A percentile compares a stretch with the other conserved stretches of the same genome.
These are phyloP conservation scores for Claviceps spartinae DNA, from an alignment of 2,329 filamentous ascomycete genomes.

Conservation along the genomic window DNA sequence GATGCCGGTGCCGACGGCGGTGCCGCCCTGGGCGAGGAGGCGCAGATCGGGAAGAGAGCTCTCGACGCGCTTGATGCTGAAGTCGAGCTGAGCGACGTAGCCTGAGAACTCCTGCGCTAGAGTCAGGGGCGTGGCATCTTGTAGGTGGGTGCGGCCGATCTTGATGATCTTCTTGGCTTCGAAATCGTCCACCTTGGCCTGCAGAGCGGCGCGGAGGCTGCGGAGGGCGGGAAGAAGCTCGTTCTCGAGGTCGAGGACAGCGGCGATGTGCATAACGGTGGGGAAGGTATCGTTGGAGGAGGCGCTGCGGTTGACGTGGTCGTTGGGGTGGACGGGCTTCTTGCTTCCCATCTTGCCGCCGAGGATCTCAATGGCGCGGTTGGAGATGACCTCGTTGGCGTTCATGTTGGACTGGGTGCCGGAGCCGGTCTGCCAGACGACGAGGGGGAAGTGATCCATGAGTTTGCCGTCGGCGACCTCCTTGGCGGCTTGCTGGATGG, in stretches of 20 bases:
- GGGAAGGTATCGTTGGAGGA: slow-evolving; percentile 99
- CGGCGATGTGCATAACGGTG: slow-evolving; percentile 98
- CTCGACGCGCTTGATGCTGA: slow-evolving; percentile 77
- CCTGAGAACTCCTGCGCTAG: slow-evolving; percentile 96
- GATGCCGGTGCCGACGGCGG: slow-evolving; percentile 90
- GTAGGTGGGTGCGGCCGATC: slow-evolving; percentile 94
- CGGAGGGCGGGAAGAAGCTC: slow-evolving; percentile 70
- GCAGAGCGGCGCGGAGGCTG: slow-evolving; percentile 69
- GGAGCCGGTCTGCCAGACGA: slow-evolving; percentile 98
- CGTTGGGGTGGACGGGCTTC: slow-evolving; percentile 98
- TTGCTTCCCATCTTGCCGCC: slow-evolving; percentile 90
- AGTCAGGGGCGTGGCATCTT: slow-evolving; percentile 91
- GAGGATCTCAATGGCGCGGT: slow-evolving; percentile 95
- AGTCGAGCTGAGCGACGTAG: slow-evolving; percentile 89
- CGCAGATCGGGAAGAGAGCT: slow-evolving; percentile 70
- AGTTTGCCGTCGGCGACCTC: slow-evolving; percentile 93
- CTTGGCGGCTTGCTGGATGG: slow-evolving; percentile 85
- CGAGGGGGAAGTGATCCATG: slow-evolving; percentile 91
- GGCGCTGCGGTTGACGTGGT: slow-evolving; percentile 98
- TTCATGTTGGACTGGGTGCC: slow-evolving; percentile 99
- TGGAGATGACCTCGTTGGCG: slow-evolving; percentile 98
- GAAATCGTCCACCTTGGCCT: slow-evolving; percentile 81
- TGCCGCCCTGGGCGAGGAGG: slow-evolving; percentile 86
- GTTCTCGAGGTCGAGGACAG: slow-evolving; percentile 82
- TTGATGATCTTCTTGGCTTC: slow-evolving; percentile 85